These are phyloP conservation scores for Aureobasidium mangrovei DNA, from an alignment of 2,329 filamentous ascomycete species.

Conservation along the genomic window DNA sequence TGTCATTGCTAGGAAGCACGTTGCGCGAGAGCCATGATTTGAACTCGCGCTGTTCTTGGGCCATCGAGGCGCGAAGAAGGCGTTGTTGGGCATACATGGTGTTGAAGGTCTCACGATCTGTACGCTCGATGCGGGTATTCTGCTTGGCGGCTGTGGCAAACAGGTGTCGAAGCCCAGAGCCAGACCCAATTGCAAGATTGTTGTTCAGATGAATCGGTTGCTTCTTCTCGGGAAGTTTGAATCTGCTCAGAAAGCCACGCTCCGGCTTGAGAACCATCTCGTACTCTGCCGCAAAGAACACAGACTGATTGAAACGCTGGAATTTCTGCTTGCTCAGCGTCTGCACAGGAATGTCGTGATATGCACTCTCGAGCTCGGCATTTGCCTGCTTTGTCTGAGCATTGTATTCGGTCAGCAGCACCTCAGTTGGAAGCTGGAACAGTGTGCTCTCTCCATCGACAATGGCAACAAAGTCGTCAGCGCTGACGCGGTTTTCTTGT, in stretches of 20 bases:
- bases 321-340: background rate
- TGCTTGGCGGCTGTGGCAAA: conserved; percentile 2
- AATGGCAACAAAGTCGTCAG: background rate
- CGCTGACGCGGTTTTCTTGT: background rate
- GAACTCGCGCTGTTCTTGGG: conserved; percentile 9
- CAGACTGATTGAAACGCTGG: conserved; percentile 13
- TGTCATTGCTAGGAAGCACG: conserved; percentile 2
- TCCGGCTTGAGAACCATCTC: background rate
- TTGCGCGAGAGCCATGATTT: conserved; percentile 4
- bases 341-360: background rate
- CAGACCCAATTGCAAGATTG: conserved; percentile 4
- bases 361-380: background rate
- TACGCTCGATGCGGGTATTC: conserved; percentile 5
- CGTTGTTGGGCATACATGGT: conserved; percentile 11
- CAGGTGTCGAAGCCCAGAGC: background rate
- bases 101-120: conserved; percentile 9
- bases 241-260: conserved; percentile 6
- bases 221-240: background rate
- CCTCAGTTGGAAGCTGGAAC: conserved; percentile 7
- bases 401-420: conserved; percentile 4
- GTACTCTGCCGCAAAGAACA: conserved; percentile 10
- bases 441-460: conserved; percentile 11
- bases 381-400: background rate
- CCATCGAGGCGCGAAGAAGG: background rate
- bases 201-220: background rate